Evolutionary conservation across 805 yeast species (phyloP), one percentile per base, ranked within the genome.

Genomic region (Metschnikowia santaceciliae): DNA sequence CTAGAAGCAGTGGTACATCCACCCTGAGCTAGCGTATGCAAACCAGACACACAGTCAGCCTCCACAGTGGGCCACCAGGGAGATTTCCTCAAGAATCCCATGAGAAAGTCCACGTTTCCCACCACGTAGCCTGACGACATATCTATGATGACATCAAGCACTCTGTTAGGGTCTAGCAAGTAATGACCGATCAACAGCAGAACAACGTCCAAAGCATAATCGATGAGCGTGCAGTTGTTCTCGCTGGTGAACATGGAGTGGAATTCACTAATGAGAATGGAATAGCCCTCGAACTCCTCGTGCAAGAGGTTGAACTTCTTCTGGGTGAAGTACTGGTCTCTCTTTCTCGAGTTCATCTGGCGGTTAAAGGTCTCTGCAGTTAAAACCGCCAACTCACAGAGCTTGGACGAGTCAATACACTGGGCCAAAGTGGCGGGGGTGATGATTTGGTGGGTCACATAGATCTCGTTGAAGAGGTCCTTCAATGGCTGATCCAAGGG

Each of bases 221-320:
- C 67, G 0, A 81, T 67, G 57, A 79, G 76, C 38, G 60, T 68
- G 3, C 59, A 54, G 6, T 77, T 65, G 49, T 77, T 76, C 2
- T 70, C 68, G 33, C 75, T 72, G 23, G 61, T 58, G 48, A 78
- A 68, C 1, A 81, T 73, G 2, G 66, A 54, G 48, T 70, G 64
- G 11, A 86, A 54, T 44, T 83, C 80, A 2, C 75, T 75, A 0
- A 82, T 64, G 32, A 88, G 69, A 57, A 82, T 83, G 11, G 95
- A 67, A 66, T 81, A 90, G 0, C 97, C 97, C 61, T 86, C 90
- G 22, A 82, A 71, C 54, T 86, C 86, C 64, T 91, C 96, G 46
- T 82, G 80, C 6, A 88, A 59, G 15, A 90, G 69, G 51, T 87
- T 86, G 68, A 73, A 89, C 55, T 83, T 81, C 61, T 75, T 75